Evolutionary conservation across 192 early-diverging fungal genomes (phyloP).

Genomic region (Lunasporangiospora selenospora): DNA sequence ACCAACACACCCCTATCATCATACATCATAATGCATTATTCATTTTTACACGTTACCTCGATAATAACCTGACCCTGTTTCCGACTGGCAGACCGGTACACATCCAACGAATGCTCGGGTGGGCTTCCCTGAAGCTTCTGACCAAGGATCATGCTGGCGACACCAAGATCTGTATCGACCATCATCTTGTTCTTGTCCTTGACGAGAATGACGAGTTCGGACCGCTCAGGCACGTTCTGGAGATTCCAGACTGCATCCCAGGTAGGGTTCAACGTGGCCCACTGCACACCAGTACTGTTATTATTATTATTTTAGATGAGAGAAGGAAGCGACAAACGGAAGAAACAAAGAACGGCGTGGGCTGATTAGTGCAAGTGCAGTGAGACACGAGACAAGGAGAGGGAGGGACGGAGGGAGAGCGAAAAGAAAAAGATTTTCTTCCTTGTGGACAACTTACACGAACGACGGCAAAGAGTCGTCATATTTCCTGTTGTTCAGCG

Average conservation of each 20-base stretch:
- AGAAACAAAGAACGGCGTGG: neutral
- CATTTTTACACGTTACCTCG: neutral
- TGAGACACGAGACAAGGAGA: too few relatives aligned
- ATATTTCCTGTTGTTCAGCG: too few relatives aligned
- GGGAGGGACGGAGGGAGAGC: too few relatives aligned
- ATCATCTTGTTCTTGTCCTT: slow-evolving; percentile 34
- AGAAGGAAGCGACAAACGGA: neutral
- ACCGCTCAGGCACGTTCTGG: slow-evolving; percentile 7
- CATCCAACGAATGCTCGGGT: slow-evolving; percentile 7
- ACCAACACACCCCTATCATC: too few relatives aligned
- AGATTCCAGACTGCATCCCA: slow-evolving; percentile 15
- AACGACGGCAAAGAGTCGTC: too few relatives aligned
- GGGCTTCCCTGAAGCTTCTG: slow-evolving; percentile 1
- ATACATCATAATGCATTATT: too few relatives aligned
- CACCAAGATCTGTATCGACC: slow-evolving; percentile 9
- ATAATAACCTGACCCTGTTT: slow-evolving; percentile 2
- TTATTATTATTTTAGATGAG: neutral
- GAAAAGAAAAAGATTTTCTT: too few relatives aligned
- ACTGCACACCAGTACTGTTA: slow-evolving; percentile 14
- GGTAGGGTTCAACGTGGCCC: slow-evolving; percentile 10
- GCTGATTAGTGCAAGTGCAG: too few relatives aligned
- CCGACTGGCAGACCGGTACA: neutral
- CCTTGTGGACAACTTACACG: too few relatives aligned
- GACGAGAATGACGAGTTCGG: slow-evolving; percentile 1
- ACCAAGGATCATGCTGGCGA: neutral